These are phyloP conservation scores for Aspergillus spinulosporus DNA, from an alignment of 2,329 filamentous ascomycete species.

Conservation along the genomic window DNA sequence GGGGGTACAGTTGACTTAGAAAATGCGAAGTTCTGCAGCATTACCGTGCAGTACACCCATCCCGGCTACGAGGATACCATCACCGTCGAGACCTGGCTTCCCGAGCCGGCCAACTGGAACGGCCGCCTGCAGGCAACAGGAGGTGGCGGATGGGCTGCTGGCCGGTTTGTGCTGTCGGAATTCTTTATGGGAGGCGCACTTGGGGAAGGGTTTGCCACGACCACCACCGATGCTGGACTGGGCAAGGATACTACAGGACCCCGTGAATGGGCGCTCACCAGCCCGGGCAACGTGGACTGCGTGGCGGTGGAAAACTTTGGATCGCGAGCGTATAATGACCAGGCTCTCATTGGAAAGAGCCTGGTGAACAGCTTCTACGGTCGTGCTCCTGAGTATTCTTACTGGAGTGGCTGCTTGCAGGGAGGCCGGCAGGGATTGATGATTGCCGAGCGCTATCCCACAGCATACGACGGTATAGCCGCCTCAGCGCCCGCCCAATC, in stretches of 20 bases:
- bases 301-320: constrained; percentile 6
- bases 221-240: constrained; percentile 18
- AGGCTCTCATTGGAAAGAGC: constrained; percentile 7
- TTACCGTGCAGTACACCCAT: constrained; percentile 42
- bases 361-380: constrained; percentile 14
- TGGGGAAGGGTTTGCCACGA: constrained; percentile 12
- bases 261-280: constrained; percentile 15
- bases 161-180: constrained; percentile 12
- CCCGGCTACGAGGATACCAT: constrained; percentile 38
- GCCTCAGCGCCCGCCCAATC: constrained; percentile 22
- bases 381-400: constrained; percentile 2
- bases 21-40: constrained; percentile 37
- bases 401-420: constrained; percentile 22
- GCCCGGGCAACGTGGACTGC: constrained; percentile 7
- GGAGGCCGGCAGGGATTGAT: constrained; percentile 25
- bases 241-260: background rate
- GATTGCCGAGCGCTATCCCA: constrained; percentile 23
- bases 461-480: constrained; percentile 28
- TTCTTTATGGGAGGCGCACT: constrained; percentile 19
- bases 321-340: constrained; percentile 8
- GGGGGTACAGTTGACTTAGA: constrained; percentile 2
- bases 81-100: constrained; percentile 37
- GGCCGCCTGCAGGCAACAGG: constrained; percentile 41
- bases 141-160: constrained; percentile 38
- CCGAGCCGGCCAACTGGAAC: constrained; percentile 36